A percentile compares a stretch with the other conserved stretches of the same genome.
phyloP scores from a whole-genome alignment of 495 filamentous ascomycete genomes.

The Aspergillus bridgeri region DNA sequence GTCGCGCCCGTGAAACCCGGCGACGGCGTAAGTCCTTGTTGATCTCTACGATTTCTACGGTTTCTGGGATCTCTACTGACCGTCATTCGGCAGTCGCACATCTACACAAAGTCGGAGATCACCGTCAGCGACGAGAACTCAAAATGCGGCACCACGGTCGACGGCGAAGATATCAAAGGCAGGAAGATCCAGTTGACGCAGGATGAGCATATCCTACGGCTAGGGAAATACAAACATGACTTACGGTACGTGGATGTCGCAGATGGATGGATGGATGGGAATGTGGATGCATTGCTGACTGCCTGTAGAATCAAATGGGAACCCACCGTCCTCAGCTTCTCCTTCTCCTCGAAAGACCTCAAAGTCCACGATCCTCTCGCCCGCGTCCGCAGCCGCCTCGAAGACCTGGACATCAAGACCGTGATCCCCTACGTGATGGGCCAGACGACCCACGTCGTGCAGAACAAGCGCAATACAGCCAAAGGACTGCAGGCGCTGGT shows the following conservation, averaged over 20 bases:
- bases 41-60: no score
- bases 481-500: slow-evolving; percentile 86
- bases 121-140: slow-evolving; percentile 67
- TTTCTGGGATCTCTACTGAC: no score
- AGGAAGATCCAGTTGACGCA: slow-evolving; percentile 47
- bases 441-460: slow-evolving; percentile 81
- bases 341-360: slow-evolving; percentile 70
- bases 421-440: slow-evolving; percentile 64
- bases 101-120: slow-evolving; percentile 60
- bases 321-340: slow-evolving; percentile 76
- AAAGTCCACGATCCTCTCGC: slow-evolving; percentile 64
- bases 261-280: not conserved
- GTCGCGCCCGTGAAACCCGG: slow-evolving; percentile 62
- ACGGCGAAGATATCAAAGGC: slow-evolving; percentile 64
- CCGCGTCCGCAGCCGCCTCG: slow-evolving; percentile 59
- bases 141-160: slow-evolving; percentile 74
- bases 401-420: slow-evolving; percentile 84
- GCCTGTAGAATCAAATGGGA: slow-evolving; percentile 69
- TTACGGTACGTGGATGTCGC: slow-evolving; percentile 37
- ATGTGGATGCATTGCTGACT: no score
- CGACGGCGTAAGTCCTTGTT: slow-evolving; percentile 70
- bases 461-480: slow-evolving; percentile 84
- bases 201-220: slow-evolving; percentile 59
- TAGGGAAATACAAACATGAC: slow-evolving; percentile 59
- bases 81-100: no score